phyloP scores from a whole-genome alignment of 371 early-diverging fungal species.

The Blyttiomyces sp. region DNA sequence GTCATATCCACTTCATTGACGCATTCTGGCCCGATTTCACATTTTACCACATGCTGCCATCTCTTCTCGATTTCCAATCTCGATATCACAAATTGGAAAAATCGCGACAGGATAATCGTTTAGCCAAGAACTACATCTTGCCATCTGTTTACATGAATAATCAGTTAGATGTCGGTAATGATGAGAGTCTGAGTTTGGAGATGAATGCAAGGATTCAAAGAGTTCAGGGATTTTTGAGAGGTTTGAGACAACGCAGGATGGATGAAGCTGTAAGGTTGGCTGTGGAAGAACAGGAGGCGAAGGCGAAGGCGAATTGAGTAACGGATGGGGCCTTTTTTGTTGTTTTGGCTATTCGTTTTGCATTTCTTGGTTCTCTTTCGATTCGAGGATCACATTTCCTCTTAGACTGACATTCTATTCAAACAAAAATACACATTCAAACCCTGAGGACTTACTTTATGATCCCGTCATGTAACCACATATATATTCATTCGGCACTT shows the following conservation, averaged over 20 bases:
- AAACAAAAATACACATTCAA: too few relatives aligned
- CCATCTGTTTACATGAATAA: background rate
- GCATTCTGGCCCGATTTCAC: conserved; percentile 95
- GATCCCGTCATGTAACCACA: too few relatives aligned
- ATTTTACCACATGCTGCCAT: conserved; percentile 77
- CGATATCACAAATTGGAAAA: background rate
- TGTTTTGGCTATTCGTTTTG: too few relatives aligned
- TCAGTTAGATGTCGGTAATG: background rate
- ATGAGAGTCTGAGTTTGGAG: conserved; percentile 3
- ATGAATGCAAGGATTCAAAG: background rate
- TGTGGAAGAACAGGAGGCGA: background rate
- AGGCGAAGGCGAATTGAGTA: too few relatives aligned
- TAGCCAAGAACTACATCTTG: background rate
- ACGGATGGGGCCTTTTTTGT: too few relatives aligned
- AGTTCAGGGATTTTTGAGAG: conserved; percentile 4
- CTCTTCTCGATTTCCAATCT: conserved; percentile 77
- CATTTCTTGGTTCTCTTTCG: too few relatives aligned
- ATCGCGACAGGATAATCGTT: background rate
- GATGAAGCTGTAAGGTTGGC: background rate
- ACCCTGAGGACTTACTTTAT: too few relatives aligned
- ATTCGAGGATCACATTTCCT: too few relatives aligned
- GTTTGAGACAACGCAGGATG: background rate
- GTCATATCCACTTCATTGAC: conserved; percentile 82
- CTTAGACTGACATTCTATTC: too few relatives aligned
- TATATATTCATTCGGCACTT: too few relatives aligned